Conservation (phyloP, 1,284 basidiomycete genomes). For the Peniophora sp. region DNA sequence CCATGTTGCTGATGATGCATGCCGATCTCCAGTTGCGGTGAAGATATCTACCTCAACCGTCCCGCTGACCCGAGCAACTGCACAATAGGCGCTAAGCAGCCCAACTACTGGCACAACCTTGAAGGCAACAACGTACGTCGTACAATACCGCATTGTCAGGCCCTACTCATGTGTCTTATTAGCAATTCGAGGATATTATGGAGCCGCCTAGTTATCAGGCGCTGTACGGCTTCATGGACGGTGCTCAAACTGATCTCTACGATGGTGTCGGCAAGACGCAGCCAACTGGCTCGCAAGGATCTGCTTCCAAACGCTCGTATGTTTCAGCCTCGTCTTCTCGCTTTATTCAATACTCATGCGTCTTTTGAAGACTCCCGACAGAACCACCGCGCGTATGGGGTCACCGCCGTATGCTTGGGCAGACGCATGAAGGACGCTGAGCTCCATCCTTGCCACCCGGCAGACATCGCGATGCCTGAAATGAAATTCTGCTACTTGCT, state of each 20-base stretch:
- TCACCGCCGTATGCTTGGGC: conserved; percentile 1
- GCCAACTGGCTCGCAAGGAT: background rate
- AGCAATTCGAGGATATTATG: conserved; percentile 50
- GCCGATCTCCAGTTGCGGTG: conserved; percentile 10
- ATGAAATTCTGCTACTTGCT: background rate
- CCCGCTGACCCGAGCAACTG: conserved; percentile 56
- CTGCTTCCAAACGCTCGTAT: conserved; percentile 3
- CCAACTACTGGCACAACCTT: conserved; percentile 58
- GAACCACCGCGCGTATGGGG: conserved; percentile 5
- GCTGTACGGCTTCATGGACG: conserved; percentile 50
- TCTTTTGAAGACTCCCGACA: background rate
- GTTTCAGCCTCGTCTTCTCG: background rate
- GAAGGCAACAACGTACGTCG: conserved; percentile 48
- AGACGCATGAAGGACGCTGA: background rate
- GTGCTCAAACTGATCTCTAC: conserved; percentile 61
- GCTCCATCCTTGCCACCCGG: background rate
- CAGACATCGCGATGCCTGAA: background rate
- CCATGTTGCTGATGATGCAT: too few species aligned
- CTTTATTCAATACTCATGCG: too few species aligned
- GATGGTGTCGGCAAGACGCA: conserved; percentile 10
- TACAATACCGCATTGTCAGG: background rate
- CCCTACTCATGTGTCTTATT: too few species aligned
- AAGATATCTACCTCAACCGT: conserved; percentile 32
- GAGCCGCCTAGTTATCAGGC: conserved; percentile 50
- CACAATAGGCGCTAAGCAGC: conserved; percentile 58